These are phyloP conservation scores for Syzygium jambos DNA, from an alignment of 345 rosid genomes.

Conservation along the genomic window DNA sequence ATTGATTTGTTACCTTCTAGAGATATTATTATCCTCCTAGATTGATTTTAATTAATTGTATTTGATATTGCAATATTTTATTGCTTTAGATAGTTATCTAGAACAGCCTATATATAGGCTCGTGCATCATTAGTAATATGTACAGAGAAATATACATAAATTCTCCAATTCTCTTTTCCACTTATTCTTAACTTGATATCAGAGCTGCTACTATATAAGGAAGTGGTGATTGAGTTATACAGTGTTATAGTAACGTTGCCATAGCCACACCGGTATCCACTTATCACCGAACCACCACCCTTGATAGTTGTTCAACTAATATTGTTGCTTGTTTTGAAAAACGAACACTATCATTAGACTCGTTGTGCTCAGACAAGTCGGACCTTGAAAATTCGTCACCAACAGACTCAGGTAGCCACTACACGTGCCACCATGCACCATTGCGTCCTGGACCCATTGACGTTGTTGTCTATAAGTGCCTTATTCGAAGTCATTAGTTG, in stretches of 20 bases:
- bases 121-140: no score
- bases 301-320: not conserved
- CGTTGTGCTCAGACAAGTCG: not conserved
- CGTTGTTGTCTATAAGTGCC: not conserved
- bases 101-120: no score
- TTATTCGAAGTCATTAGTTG: not conserved
- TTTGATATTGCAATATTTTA: no score
- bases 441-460: no score
- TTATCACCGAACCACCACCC: not conserved
- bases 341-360: not conserved
- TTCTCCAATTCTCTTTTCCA: no score
- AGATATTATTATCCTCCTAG: no score
- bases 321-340: not conserved
- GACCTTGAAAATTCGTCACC: not conserved
- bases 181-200: no score
- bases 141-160: no score
- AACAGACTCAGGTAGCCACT: not conserved
- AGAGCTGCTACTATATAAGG: no score
- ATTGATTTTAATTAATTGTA: no score
- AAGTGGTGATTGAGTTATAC: not conserved
- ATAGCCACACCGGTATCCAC: fast-evolving
- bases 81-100: no score
- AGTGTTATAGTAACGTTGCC: not conserved
- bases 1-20: no score
- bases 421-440: not conserved